A percentile compares a stretch with the other conserved stretches of the same genome.
These are phyloP conservation scores for Tolypocladium sp. DNA, from an alignment of 2,329 filamentous ascomycete genomes.

Conservation along the genomic window DNA sequence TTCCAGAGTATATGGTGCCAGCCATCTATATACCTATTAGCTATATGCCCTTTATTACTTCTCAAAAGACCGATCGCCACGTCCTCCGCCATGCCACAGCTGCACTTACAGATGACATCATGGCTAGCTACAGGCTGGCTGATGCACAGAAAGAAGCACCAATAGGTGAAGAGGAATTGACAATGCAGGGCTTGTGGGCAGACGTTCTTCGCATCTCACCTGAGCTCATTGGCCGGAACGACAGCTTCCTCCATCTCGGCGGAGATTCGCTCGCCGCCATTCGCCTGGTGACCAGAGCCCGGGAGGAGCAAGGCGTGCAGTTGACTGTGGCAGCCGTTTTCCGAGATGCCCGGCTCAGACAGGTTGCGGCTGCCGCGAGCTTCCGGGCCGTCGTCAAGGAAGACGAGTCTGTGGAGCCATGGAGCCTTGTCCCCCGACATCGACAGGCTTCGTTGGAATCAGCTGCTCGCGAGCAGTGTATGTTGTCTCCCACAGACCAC, in stretches of 20 bases:
- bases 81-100: background rate
- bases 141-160: background rate
- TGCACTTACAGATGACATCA: background rate
- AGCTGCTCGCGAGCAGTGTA: background rate
- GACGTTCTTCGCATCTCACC: slow-evolving; percentile 4
- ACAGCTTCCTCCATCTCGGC: slow-evolving; percentile 10
- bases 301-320: background rate
- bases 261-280: slow-evolving; percentile 13
- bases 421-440: no score
- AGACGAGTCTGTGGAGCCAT: no score
- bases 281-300: slow-evolving; percentile 2
- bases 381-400: background rate
- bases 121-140: background rate
- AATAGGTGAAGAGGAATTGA: slow-evolving; percentile 1
- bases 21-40: slow-evolving; percentile 2
- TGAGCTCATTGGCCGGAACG: slow-evolving; percentile 5
- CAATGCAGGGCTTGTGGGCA: slow-evolving; percentile 8
- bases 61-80: slow-evolving; percentile 3
- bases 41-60: slow-evolving; percentile 3
- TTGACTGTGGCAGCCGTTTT: no score
- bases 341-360: no score
- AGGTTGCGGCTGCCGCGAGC: no score
- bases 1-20: slow-evolving; percentile 2
- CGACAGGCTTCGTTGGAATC: no score
- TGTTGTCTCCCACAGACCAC: no score